Base-by-base conservation (phyloP, 352 stramenopile species). In the Pythium insidiosum region DNA sequence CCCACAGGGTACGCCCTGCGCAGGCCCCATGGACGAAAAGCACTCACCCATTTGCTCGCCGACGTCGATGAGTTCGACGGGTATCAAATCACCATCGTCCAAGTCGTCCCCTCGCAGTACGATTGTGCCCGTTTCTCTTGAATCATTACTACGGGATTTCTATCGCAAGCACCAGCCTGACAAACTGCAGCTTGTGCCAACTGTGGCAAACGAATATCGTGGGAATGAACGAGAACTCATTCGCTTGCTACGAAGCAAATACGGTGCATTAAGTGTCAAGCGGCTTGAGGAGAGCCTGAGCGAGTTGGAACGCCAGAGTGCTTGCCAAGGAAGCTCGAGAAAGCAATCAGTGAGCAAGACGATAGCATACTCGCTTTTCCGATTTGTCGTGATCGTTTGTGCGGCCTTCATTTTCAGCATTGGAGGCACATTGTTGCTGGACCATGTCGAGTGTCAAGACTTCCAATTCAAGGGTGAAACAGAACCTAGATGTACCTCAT, bases 141-240 rank as follows among this genome's bases (percentile, higher is more conserved):
- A 84, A 29, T 50, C 19, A 7, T 43, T 88, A 18, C 51, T 91
- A 22, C 73, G 54, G 18, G 72, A 87, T 15, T 53, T 91, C 31
- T 91, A 88, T 59, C 66, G 63, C 26, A 82, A 78, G 22, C 79
- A 91, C 35, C 75, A 91, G 42, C 79, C 75, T 1, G 74, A 88
- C 41, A 77, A 84, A 33, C 37, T 88, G 11, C 73, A 74, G 48
- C 85, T 82, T n/a, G 73, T 80, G 0, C 22, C 53, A 10, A 48
- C 63, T 7, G 61, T 91, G 15, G 74, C 72, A 10, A 68, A 66
- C 7, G 36, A 84, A 40, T 91, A 76, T 22, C 48, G 59, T 0
- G 79, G 79, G 12, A 84, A 78, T 35, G 79, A 91, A 38, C 68
- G 69, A 7, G 71, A 84, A 26, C 56, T 91, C 22, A 52, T 88